Percentiles rank a stretch among this genome's conserved stretches.
Evolutionary conservation across 768 basidiomycete species (phyloP).

Genomic region (Mycena kentingensis): DNA sequence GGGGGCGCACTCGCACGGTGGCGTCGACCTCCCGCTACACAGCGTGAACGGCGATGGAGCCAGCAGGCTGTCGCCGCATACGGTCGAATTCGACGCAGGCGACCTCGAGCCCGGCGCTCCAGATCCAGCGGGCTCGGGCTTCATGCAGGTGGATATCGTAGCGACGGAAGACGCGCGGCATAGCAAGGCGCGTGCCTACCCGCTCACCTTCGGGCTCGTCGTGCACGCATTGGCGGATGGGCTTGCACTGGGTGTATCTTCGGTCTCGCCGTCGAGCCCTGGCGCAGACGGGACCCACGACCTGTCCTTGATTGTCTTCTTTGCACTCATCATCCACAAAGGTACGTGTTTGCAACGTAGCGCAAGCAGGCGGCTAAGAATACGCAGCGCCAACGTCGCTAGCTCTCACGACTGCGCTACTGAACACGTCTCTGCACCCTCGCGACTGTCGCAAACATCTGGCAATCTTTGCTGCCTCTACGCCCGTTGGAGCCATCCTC

Average conservation of each 20-base stretch:
- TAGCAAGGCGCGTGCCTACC: constrained; percentile 49
- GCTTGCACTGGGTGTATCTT: constrained; percentile 84
- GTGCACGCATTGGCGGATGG: constrained; percentile 92
- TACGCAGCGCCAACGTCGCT: constrained; percentile 83
- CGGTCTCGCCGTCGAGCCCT: constrained; percentile 33
- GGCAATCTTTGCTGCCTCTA: constrained; percentile 77
- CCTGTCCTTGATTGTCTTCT: constrained; percentile 82
- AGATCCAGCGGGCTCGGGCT: constrained; percentile 22
- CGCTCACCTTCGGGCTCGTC: constrained; percentile 83
- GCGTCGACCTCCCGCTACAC: constrained; percentile 35
- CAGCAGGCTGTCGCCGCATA: constrained; percentile 22
- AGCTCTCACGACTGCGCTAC: constrained; percentile 81
- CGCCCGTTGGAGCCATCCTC: constrained; percentile 78
- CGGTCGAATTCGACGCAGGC: constrained; percentile 62
- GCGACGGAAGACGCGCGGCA: constrained; percentile 23
- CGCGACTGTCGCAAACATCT: constrained; percentile 74
- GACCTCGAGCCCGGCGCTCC: constrained; percentile 40
- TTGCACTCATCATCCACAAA: constrained; percentile 93
- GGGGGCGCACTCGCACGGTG: constrained; percentile 45
- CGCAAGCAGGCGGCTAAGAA: not conserved
- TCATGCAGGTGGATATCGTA: constrained; percentile 24
- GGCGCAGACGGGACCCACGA: constrained; percentile 39
- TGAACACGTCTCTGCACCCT: constrained; percentile 72
- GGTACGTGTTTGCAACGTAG: constrained; percentile 39
- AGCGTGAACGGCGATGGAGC: constrained; percentile 19